Evolutionary conservation across 2,329 filamentous ascomycete species (phyloP).

Genomic region (Apiospora kogelbergensis): DNA sequence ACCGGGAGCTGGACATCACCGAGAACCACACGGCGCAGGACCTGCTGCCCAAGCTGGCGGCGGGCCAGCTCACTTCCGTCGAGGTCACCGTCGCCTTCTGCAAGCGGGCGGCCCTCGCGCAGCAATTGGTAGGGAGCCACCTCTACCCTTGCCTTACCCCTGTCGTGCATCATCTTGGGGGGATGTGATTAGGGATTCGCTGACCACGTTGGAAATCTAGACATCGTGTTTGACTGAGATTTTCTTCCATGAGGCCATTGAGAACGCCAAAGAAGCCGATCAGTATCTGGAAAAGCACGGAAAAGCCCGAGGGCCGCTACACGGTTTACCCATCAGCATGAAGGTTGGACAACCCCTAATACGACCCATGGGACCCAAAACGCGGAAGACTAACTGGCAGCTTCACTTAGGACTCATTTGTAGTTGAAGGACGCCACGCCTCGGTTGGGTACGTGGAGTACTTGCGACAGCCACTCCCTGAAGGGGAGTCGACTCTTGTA

Average conservation of each 20-base stretch:
- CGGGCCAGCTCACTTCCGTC: slow-evolving; percentile 20
- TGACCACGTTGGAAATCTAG: not conserved
- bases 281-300: slow-evolving; percentile 37
- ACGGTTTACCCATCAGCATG: slow-evolving; percentile 54
- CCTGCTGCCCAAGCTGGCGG: slow-evolving; percentile 18
- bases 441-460: slow-evolving; percentile 52
- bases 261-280: slow-evolving; percentile 45
- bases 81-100: slow-evolving; percentile 27
- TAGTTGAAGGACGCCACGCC: slow-evolving; percentile 50
- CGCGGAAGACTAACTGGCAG: slow-evolving; percentile 22
- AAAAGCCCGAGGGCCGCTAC: slow-evolving; percentile 55
- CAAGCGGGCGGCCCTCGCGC: slow-evolving; percentile 28
- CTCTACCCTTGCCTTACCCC: no score
- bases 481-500: slow-evolving; percentile 34
- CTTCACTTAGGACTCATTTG: slow-evolving; percentile 59
- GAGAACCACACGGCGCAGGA: slow-evolving; percentile 16
- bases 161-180: not conserved
- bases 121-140: slow-evolving; percentile 21
- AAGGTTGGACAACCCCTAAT: slow-evolving; percentile 23
- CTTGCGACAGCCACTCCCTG: slow-evolving; percentile 5
- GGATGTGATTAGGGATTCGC: not conserved
- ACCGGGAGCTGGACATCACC: slow-evolving; percentile 24
- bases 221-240: slow-evolving; percentile 43
- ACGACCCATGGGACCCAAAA: no score
- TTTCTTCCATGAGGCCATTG: slow-evolving; percentile 48